Conservation (phyloP, 2,329 filamentous ascomycete genomes). For the Truncatella angustata region DNA sequence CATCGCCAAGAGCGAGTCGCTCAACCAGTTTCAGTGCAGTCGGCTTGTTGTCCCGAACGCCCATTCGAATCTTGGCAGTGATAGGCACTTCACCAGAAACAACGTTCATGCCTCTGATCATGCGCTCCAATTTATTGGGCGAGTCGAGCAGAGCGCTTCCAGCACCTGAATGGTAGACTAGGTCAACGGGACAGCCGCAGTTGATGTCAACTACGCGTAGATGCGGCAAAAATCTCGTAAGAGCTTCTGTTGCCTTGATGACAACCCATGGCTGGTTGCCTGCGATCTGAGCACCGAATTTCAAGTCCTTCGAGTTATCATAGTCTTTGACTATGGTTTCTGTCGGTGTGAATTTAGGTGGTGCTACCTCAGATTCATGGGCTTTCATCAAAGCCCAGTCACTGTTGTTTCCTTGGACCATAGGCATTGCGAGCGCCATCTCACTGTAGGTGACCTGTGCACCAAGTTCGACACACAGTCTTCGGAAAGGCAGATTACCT, state of each 20-base stretch:
- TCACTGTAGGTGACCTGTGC: constrained; percentile 95
- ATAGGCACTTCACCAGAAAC: constrained; percentile 90
- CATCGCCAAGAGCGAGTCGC: constrained; percentile 76
- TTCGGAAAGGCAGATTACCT: constrained; percentile 91
- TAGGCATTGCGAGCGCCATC: constrained; percentile 90
- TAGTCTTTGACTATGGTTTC: constrained; percentile 68
- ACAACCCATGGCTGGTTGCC: constrained; percentile 90
- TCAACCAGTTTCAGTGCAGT: constrained; percentile 80
- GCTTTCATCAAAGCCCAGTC: constrained; percentile 97
- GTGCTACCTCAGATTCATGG: constrained; percentile 75
- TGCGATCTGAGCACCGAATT: constrained; percentile 90
- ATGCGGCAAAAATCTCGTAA: constrained; percentile 74
- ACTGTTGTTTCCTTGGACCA: constrained; percentile 84
- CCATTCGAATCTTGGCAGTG: constrained; percentile 92
- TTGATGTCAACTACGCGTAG: constrained; percentile 92
- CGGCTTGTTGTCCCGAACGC: constrained; percentile 75
- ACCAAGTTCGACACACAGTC: constrained; percentile 84
- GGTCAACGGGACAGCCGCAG: constrained; percentile 94
- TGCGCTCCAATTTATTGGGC: constrained; percentile 86
- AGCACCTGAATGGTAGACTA: constrained; percentile 83
- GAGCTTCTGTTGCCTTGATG: constrained; percentile 80
- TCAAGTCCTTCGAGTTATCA: constrained; percentile 77
- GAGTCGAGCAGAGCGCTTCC: constrained; percentile 91
- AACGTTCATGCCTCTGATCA: constrained; percentile 92
- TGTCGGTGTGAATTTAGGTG: constrained; percentile 64